These are phyloP conservation scores for Chaetothyriales sp. DNA, from an alignment of 2,329 filamentous ascomycete species.

Conservation along the genomic window DNA sequence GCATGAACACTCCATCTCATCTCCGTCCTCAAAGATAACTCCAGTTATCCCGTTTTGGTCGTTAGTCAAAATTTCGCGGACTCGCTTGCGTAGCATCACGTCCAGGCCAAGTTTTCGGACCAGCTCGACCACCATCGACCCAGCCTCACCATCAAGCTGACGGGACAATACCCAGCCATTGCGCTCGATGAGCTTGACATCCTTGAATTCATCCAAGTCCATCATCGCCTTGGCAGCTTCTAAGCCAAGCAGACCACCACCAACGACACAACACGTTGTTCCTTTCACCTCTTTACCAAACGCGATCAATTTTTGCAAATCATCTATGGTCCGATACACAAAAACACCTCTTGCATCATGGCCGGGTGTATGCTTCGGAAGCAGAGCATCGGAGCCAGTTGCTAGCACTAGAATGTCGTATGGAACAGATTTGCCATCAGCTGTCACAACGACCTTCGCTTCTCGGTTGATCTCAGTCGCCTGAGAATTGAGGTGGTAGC, in stretches of 20 bases:
- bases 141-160: constrained; percentile 71
- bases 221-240: constrained; percentile 89
- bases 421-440: constrained; percentile 52
- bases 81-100: constrained; percentile 61
- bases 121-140: constrained; percentile 67
- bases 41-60: constrained; percentile 56
- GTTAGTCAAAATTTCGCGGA: constrained; percentile 57
- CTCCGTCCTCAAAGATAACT: constrained; percentile 67
- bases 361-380: constrained; percentile 59
- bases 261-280: constrained; percentile 61
- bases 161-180: constrained; percentile 71
- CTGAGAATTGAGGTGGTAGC: constrained; percentile 60
- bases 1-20: constrained; percentile 61
- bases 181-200: constrained; percentile 67
- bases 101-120: constrained; percentile 67
- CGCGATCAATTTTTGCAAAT: constrained; percentile 61
- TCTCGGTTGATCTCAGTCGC: constrained; percentile 54
- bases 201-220: constrained; percentile 60
- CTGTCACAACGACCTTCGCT: constrained; percentile 55
- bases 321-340: constrained; percentile 75
- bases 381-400: constrained; percentile 71
- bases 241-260: constrained; percentile 70
- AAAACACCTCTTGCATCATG: constrained; percentile 73
- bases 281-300: constrained; percentile 56
- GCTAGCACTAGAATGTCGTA: constrained; percentile 77